These are phyloP conservation scores for Calocera viscosa DNA, from an alignment of 768 basidiomycete genomes.

Conservation along the genomic window DNA sequence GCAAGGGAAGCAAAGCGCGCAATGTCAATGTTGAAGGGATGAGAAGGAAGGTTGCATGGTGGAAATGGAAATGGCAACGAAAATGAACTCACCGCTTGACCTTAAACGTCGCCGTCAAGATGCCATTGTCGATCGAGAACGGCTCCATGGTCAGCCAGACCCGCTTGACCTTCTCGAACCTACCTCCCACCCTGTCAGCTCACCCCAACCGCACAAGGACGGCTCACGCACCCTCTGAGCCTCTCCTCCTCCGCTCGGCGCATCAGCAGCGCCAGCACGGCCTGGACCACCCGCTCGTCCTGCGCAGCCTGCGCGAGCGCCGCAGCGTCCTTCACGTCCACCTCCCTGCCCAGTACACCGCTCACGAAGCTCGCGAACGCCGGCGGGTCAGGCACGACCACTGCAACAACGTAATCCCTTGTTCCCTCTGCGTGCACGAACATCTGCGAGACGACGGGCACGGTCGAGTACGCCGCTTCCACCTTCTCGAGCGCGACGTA, in stretches of 20 bases:
- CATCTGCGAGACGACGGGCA: conserved; percentile 60
- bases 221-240: conserved; percentile 72
- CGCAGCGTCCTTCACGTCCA: conserved; percentile 39
- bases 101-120: conserved; percentile 87
- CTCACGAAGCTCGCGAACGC: conserved; percentile 51
- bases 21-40: too few species aligned
- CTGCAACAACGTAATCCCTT: conserved; percentile 70
- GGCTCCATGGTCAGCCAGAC: conserved; percentile 60
- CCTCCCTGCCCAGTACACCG: conserved; percentile 37
- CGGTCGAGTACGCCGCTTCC: conserved; percentile 63
- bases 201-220: neutral
- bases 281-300: conserved; percentile 47
- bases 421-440: conserved; percentile 85
- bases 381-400: conserved; percentile 73
- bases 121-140: conserved; percentile 66
- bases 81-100: conserved; percentile 24
- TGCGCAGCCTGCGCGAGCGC: conserved; percentile 42
- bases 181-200: conserved; percentile 25
- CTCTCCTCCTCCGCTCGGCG: conserved; percentile 48
- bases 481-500: conserved; percentile 96
- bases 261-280: conserved; percentile 43
- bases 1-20: too few species aligned
- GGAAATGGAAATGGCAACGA: too few species aligned
- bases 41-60: too few species aligned
- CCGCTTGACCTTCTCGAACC: conserved; percentile 78